phyloP scores from a whole-genome alignment of 129 eudicot species.

The Tagetes patula region DNA sequence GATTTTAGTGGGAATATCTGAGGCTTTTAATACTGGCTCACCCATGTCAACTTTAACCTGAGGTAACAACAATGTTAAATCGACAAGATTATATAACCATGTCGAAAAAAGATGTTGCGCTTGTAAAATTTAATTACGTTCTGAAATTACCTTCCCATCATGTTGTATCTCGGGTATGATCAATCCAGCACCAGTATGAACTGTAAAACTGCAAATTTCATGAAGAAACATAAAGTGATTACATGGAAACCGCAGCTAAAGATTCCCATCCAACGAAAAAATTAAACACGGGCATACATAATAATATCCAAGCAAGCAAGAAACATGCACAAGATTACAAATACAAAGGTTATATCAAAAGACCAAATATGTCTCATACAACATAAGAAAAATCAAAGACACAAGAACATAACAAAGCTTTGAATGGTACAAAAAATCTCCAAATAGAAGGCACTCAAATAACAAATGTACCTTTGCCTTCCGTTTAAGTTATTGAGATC shows the following conservation, averaged over 20 bases:
- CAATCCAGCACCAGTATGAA: conserved; percentile 93
- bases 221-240: not conserved
- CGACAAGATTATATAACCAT: conserved; percentile 2
- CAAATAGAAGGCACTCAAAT: not conserved
- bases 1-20: conserved; percentile 78
- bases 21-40: conserved; percentile 76
- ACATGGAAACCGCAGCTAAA: not conserved
- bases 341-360: not conserved
- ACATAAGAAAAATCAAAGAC: not conserved
- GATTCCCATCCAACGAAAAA: not conserved
- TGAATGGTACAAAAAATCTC: conserved; percentile 7
- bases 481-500: conserved; percentile 78
- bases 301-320: not conserved
- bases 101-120: not conserved
- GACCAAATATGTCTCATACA: not conserved
- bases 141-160: conserved; percentile 64
- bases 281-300: too few relatives aligned
- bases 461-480: conserved; percentile 54
- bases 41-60: conserved; percentile 99
- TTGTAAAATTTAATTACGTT: too few relatives aligned
- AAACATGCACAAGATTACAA: not conserved
- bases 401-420: not conserved
- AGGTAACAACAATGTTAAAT: conserved; percentile 29
- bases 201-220: conserved; percentile 59
- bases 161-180: conserved; percentile 96